Evolutionary conservation across 2,329 filamentous ascomycete genomes (phyloP).

Genomic region (Westerdykella aurantiaca): DNA sequence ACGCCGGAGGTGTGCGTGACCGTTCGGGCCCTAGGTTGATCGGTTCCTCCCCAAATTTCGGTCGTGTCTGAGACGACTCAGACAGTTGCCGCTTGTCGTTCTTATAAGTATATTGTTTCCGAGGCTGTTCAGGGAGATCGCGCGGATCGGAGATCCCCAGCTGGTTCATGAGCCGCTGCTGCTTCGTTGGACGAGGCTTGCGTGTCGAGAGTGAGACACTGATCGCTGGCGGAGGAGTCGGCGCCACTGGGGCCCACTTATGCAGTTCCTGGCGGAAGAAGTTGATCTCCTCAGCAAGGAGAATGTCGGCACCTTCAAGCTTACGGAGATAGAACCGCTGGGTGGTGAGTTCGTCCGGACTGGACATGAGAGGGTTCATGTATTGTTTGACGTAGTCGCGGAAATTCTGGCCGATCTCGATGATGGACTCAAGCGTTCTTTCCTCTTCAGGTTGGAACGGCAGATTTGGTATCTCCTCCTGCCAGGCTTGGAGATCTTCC

Average conservation of each 20-base stretch:
- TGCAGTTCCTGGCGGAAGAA: slow-evolving; percentile 94
- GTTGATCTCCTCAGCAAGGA: slow-evolving; percentile 91
- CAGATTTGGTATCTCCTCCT: slow-evolving; percentile 70
- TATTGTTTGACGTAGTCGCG: slow-evolving; percentile 73
- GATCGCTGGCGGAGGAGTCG: slow-evolving; percentile 75
- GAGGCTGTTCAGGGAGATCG: slow-evolving; percentile 76
- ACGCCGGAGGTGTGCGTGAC: slow-evolving; percentile 35
- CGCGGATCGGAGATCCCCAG: slow-evolving; percentile 87
- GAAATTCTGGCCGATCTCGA: slow-evolving; percentile 78
- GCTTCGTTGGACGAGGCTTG: slow-evolving; percentile 92
- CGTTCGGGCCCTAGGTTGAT: slow-evolving; percentile 33
- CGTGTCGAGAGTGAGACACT: slow-evolving; percentile 85
- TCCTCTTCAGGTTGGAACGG: slow-evolving; percentile 98
- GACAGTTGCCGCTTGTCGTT: background rate
- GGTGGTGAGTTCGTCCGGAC: slow-evolving; percentile 78
- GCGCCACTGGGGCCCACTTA: slow-evolving; percentile 87
- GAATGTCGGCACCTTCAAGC: slow-evolving; percentile 91
- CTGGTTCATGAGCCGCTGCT: slow-evolving; percentile 88
- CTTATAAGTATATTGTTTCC: slow-evolving; percentile 25
- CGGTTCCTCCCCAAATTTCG: slow-evolving; percentile 37
- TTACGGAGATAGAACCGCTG: slow-evolving; percentile 95
- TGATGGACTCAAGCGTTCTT: slow-evolving; percentile 75
- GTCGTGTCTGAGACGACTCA: background rate
- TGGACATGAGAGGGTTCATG: slow-evolving; percentile 75
- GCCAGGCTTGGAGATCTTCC: slow-evolving; percentile 78